Percentiles rank a stretch among this genome's conserved stretches.
These are phyloP conservation scores for Globisporangium splendens DNA, from an alignment of 352 stramenopile species.

Conservation along the genomic window DNA sequence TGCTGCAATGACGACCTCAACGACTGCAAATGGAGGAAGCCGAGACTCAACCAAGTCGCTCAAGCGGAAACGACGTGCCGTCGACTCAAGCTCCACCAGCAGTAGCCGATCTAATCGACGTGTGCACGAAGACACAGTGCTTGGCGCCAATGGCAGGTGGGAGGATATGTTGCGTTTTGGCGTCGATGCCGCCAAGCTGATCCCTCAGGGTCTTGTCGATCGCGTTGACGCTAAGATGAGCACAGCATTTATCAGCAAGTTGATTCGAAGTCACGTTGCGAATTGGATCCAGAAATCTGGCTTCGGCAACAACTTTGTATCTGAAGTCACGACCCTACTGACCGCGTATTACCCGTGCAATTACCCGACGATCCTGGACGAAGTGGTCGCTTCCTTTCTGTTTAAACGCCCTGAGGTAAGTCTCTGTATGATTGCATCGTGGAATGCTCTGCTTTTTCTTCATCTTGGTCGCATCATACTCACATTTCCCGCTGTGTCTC, in stretches of 20 bases:
- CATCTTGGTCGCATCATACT: not conserved
- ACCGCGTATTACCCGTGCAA: slow-evolving; percentile 80
- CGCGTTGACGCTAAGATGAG: slow-evolving; percentile 69
- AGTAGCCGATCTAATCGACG: slow-evolving; percentile 2
- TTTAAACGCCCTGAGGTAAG: slow-evolving; percentile 66
- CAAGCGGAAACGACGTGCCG: slow-evolving; percentile 43
- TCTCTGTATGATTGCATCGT: not conserved
- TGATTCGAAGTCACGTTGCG: slow-evolving; percentile 62
- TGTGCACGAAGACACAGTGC: slow-evolving; percentile 4
- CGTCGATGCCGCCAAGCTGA: slow-evolving; percentile 71
- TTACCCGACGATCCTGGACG: slow-evolving; percentile 78
- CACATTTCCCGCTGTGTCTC: not conserved
- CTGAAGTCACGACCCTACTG: slow-evolving; percentile 67
- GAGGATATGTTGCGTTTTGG: slow-evolving; percentile 64
- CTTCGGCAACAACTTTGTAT: slow-evolving; percentile 65
- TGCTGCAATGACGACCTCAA: not conserved
- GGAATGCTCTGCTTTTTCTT: too few species aligned
- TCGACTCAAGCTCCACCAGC: not conserved
- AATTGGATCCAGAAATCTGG: slow-evolving; percentile 69
- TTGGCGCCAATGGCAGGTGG: slow-evolving; percentile 17
- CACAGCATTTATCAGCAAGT: slow-evolving; percentile 33
- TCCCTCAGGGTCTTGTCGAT: slow-evolving; percentile 81
- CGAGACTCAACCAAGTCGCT: slow-evolving; percentile 24
- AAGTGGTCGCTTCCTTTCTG: slow-evolving; percentile 71
- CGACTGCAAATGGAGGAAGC: slow-evolving; percentile 1